Conservation (phyloP, 2,329 filamentous ascomycete species). For the Paecilomyces niveus region DNA sequence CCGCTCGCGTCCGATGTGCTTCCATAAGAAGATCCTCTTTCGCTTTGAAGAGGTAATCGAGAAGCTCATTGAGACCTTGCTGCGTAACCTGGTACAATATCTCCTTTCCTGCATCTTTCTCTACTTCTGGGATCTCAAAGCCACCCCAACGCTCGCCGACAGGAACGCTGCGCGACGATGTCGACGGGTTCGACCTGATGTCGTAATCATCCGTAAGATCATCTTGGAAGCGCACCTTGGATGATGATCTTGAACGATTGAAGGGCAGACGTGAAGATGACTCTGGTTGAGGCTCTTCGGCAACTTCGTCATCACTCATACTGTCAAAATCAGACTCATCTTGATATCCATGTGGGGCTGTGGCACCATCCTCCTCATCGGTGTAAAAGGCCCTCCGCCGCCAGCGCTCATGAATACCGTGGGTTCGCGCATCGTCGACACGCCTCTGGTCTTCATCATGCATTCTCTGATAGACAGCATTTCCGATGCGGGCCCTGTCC, state of each 20-base stretch:
- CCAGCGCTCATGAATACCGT: slow-evolving; percentile 63
- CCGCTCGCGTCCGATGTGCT: slow-evolving; percentile 55
- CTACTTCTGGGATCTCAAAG: slow-evolving; percentile 70
- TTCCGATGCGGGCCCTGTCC: slow-evolving; percentile 34
- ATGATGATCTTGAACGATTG: slow-evolving; percentile 63
- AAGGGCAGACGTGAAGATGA: slow-evolving; percentile 35
- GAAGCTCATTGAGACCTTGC: slow-evolving; percentile 85
- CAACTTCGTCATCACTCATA: slow-evolving; percentile 51
- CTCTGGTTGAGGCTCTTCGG: slow-evolving; percentile 17
- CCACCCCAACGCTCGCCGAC: slow-evolving; percentile 65
- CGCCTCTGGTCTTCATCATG: slow-evolving; percentile 31
- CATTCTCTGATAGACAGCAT: slow-evolving; percentile 30
- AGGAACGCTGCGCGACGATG: slow-evolving; percentile 63
- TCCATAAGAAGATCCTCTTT: slow-evolving; percentile 70
- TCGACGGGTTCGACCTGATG: slow-evolving; percentile 62
- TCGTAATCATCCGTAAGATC: slow-evolving; percentile 61
- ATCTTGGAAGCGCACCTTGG: slow-evolving; percentile 71
- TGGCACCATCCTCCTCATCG: slow-evolving; percentile 73
- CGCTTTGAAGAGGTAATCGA: slow-evolving; percentile 76
- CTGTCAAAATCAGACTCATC: slow-evolving; percentile 32
- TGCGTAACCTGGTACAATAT: slow-evolving; percentile 88
- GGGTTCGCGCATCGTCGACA: slow-evolving; percentile 29
- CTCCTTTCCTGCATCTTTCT: slow-evolving; percentile 77
- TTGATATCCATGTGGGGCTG: slow-evolving; percentile 55
- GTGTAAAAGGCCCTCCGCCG: slow-evolving; percentile 71